Evolutionary conservation across 352 stramenopile genomes (phyloP).

Genomic region (Phytopythium delawarense): DNA sequence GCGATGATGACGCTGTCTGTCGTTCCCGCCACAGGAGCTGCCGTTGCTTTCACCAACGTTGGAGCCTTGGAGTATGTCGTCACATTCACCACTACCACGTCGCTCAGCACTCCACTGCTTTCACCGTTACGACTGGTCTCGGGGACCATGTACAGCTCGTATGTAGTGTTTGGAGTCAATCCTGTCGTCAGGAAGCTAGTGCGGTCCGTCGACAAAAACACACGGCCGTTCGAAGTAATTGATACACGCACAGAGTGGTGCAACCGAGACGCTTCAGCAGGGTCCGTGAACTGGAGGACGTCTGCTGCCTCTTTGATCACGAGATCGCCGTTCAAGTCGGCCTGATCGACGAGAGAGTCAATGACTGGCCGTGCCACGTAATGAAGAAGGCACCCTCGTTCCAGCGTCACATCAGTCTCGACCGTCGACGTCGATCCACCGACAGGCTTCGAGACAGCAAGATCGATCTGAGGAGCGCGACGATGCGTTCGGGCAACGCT

Average conservation of each 20-base stretch:
- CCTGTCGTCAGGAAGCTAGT: slow-evolving; percentile 18
- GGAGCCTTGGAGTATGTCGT: slow-evolving; percentile 56
- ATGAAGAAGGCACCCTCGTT: slow-evolving; percentile 36
- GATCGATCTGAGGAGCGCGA: slow-evolving; percentile 26
- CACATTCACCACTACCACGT: slow-evolving; percentile 21
- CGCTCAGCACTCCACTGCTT: slow-evolving; percentile 44
- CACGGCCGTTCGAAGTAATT: slow-evolving; percentile 9
- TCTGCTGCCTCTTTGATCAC: slow-evolving; percentile 8
- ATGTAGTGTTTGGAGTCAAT: slow-evolving; percentile 50
- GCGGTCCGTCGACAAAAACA: neutral
- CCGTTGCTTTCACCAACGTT: slow-evolving; percentile 54
- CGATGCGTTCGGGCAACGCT: slow-evolving; percentile 37
- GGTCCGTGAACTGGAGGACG: slow-evolving; percentile 17
- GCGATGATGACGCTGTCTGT: slow-evolving; percentile 54
- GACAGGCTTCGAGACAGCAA: slow-evolving; percentile 15
- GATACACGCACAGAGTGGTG: slow-evolving; percentile 4
- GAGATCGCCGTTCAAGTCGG: neutral
- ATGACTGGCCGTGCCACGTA: slow-evolving; percentile 27
- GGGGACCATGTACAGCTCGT: slow-evolving; percentile 43
- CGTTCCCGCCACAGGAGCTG: slow-evolving; percentile 30
- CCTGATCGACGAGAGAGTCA: neutral
- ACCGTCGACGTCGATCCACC: slow-evolving; percentile 33
- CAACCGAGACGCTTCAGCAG: slow-evolving; percentile 7
- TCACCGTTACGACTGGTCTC: slow-evolving; percentile 36
- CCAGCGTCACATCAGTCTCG: slow-evolving; percentile 15